Percentiles rank a stretch among this genome's conserved stretches.
Conservation (phyloP, 1,284 basidiomycete genomes). For the Heliocybe sulcata region DNA sequence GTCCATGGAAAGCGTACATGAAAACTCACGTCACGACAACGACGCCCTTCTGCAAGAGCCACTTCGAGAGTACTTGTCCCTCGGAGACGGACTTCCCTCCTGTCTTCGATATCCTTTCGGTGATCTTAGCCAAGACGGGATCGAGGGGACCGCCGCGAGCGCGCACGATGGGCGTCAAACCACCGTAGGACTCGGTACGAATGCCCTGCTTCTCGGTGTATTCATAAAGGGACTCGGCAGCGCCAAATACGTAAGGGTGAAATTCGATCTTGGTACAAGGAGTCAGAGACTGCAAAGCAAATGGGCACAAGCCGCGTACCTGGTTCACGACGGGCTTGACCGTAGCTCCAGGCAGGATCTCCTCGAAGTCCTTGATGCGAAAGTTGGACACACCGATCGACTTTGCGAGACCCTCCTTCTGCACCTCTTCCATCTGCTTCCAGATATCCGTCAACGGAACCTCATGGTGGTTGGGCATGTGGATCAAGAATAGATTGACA, state of each 20-base stretch:
- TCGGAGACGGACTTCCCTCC: conserved; percentile 39
- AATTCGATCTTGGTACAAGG: conserved; percentile 56
- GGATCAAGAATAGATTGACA: conserved; percentile 77
- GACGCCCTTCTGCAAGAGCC: conserved; percentile 50
- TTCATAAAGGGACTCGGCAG: conserved; percentile 44
- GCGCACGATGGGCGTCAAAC: conserved; percentile 52
- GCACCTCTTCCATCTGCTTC: conserved; percentile 65
- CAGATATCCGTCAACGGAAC: conserved; percentile 52
- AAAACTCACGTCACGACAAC: conserved; percentile 26
- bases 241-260: conserved; percentile 72
- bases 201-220: conserved; percentile 58
- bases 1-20: not conserved
- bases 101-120: conserved; percentile 34
- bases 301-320: conserved; percentile 28
- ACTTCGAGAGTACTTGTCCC: conserved; percentile 52
- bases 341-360: conserved; percentile 50
- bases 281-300: not conserved
- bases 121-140: conserved; percentile 40
- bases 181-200: conserved; percentile 61
- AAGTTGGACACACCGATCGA: conserved; percentile 88
- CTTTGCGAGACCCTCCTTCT: conserved; percentile 61
- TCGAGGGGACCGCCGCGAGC: conserved; percentile 51
- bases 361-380: conserved; percentile 55
- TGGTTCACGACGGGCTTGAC: conserved; percentile 75
- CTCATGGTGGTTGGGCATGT: conserved; percentile 42